Evolutionary conservation across 768 basidiomycete species (phyloP).

Genomic region (Tylopilus sp.): DNA sequence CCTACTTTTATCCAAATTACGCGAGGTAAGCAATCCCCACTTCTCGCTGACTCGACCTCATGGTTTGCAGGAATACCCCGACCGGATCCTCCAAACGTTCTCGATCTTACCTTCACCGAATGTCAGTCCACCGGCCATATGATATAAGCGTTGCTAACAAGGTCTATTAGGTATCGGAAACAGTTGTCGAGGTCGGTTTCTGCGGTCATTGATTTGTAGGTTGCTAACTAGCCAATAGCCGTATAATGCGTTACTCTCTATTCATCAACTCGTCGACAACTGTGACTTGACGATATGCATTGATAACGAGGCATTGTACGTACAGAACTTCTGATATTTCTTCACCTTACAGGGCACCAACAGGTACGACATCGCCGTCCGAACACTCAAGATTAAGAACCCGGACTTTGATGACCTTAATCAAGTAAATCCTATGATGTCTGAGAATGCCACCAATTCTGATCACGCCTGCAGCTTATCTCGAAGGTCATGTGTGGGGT

Average conservation of each 20-base stretch:
- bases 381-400: conserved; percentile 59
- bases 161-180: conserved; percentile 39
- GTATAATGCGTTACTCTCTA: conserved; percentile 80
- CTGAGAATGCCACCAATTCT: neutral
- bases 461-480: conserved; percentile 48
- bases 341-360: neutral
- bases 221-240: conserved; percentile 42
- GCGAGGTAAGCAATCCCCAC: conserved; percentile 51
- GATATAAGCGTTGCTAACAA: conserved; percentile 10
- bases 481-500: conserved; percentile 93
- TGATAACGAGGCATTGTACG: conserved; percentile 84
- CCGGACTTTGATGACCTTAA: conserved; percentile 72
- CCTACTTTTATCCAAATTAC: conserved; percentile 74
- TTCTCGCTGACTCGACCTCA: neutral
- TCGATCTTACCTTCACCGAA: conserved; percentile 55
- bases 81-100: conserved; percentile 51
- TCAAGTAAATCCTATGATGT: conserved; percentile 38
- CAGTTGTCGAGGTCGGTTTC: conserved; percentile 47
- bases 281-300: conserved; percentile 81
- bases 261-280: conserved; percentile 88
- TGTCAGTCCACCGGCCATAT: conserved; percentile 27
- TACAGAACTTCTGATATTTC: neutral
- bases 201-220: neutral
- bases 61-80: conserved; percentile 51
- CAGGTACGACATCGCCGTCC: conserved; percentile 70